These are phyloP conservation scores for Wickerhamomyces sp. DNA, from an alignment of 1,139 yeast species.

Conservation along the genomic window DNA sequence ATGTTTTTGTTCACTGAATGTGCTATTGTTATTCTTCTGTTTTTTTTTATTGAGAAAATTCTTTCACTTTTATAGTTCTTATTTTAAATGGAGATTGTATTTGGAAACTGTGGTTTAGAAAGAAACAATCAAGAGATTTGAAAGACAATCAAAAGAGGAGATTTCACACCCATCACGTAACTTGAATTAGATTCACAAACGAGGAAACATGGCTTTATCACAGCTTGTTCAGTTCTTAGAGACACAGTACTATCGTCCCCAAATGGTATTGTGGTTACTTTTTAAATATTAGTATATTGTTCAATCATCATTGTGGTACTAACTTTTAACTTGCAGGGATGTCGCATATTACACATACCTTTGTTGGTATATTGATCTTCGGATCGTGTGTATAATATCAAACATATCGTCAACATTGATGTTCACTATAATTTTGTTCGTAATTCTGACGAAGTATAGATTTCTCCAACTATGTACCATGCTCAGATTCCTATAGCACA, in stretches of 20 bases:
- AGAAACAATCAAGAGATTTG: background rate
- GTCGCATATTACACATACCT: background rate
- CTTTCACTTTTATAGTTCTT: background rate
- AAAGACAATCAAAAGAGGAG: background rate
- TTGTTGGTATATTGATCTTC: background rate
- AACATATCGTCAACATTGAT: no score
- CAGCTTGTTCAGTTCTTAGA: background rate
- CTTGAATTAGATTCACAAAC: background rate
- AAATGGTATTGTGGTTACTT: no score
- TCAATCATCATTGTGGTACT: no score
- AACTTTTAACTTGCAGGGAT: background rate
- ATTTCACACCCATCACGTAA: background rate
- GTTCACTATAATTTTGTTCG: no score
- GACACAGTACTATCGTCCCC: no score
- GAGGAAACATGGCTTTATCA: background rate
- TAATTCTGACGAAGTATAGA: background rate
- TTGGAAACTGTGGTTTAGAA: background rate
- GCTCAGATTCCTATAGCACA: background rate
- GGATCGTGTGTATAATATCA: background rate
- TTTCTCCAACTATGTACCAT: background rate
- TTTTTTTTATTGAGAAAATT: background rate
- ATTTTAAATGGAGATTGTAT: background rate
- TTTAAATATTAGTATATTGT: no score
- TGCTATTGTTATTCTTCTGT: background rate
- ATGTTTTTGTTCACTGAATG: background rate